Evolutionary conservation across 140 eudicot genomes (phyloP), one percentile per base, ranked within the genome.

Genomic region (Cichorium intybus): DNA sequence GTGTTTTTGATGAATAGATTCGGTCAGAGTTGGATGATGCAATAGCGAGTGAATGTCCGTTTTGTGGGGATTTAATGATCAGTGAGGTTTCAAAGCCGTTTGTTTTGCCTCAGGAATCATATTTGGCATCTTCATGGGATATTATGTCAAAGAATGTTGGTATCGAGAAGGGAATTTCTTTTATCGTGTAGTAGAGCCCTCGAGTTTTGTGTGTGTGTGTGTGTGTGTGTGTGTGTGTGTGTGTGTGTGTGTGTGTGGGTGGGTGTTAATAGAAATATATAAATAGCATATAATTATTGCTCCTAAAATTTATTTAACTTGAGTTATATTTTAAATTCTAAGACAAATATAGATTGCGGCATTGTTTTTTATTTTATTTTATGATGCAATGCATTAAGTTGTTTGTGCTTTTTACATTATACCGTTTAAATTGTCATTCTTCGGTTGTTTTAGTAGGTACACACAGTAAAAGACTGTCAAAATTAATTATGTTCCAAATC

Each of bases 11-110:
- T 71, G 41, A 10, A 69, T 89, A 92, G 98, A 82, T 88, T 16
- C 92, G 95, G 46, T 88, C 96, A 10, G 93, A 88, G 62, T 76
- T 92, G 79, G 97, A 88, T 28, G 97, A 93, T 78, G 97, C 95
- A 52, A 74, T 93, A 58, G 99, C 97, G n/a, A 88, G 97, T 63
- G 99, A 93, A 61, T 93, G 99, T 68, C 97, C 99, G 15, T 93
- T 79, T 79, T 93, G 99, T 59, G 99, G 99, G 63, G 97, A 88
- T 56, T 61, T 93, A 65, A 93, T 93, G 99, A 93, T 93, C 53
- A 81, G 73, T 24, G 99, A 93, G 80, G 88, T 93, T 21, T 88
- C 95, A 2, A 72, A 81, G 79, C 95, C 96, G 35, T 93, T 93
- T 71, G 80, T 88, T 62, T 79, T 75, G 51, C 93, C 82, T 0